Conservation (phyloP, 1,284 basidiomycete species). For the Cryptococcus sp. region DNA sequence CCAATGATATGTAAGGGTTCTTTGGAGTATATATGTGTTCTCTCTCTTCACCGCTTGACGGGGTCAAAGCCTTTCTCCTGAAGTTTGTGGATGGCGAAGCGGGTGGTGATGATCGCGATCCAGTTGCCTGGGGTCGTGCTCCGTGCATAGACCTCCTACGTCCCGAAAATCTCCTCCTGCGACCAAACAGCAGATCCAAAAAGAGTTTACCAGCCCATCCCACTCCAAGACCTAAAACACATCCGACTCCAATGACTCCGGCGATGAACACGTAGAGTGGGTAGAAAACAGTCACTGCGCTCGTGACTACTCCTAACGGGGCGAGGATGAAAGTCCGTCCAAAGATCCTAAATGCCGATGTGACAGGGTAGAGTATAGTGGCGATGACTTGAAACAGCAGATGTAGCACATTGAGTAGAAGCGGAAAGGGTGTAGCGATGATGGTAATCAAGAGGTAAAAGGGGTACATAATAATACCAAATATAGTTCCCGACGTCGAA, state of each 20-base stretch:
- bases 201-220: conserved; percentile 31
- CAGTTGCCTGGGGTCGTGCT: neutral
- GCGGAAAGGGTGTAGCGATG: conserved; percentile 31
- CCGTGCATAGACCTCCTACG: neutral
- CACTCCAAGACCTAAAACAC: conserved; percentile 30
- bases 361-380: conserved; percentile 35
- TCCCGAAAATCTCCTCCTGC: neutral
- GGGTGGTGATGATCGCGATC: neutral
- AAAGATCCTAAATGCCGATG: conserved; percentile 21
- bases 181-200: conserved; percentile 14
- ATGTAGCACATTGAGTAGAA: conserved; percentile 24
- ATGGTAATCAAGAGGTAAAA: conserved; percentile 35
- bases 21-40: neutral
- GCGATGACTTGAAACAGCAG: conserved; percentile 19
- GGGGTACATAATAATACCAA: conserved; percentile 31
- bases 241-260: conserved; percentile 35
- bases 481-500: conserved; percentile 19
- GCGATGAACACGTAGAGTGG: conserved; percentile 40
- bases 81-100: neutral
- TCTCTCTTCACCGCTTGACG: neutral
- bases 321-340: conserved; percentile 28
- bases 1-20: neutral
- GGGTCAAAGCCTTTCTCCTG: neutral
- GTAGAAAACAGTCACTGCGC: conserved; percentile 30
- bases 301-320: conserved; percentile 20